Evolutionary conservation across 106 monocot species (phyloP).

Genomic region (Platanthera guangdongensis): DNA sequence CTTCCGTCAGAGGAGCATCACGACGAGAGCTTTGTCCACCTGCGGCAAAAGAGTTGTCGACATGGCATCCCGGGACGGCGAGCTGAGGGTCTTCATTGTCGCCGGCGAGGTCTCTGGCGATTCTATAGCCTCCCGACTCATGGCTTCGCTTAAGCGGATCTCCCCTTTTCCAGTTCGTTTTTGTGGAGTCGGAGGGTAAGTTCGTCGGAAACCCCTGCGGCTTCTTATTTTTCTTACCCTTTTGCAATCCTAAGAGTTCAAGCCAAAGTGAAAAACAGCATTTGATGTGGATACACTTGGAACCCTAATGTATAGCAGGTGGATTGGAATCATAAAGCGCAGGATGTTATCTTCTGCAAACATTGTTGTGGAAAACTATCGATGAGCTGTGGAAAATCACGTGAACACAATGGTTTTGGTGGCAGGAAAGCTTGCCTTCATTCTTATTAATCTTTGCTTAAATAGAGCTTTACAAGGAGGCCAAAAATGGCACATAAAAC

Average conservation of each 20-base stretch:
- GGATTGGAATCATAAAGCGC: neutral
- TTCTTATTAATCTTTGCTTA: too few relatives aligned
- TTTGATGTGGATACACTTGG: neutral
- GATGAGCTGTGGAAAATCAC: too few relatives aligned
- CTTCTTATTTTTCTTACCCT: neutral
- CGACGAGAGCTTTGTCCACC: slow-evolving; percentile 1
- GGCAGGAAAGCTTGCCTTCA: too few relatives aligned
- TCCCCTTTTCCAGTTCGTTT: slow-evolving; percentile 76
- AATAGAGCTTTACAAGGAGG: too few relatives aligned
- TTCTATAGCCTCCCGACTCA: slow-evolving; percentile 70
- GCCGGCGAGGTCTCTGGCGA: slow-evolving; percentile 97
- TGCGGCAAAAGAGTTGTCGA: slow-evolving; percentile 35
- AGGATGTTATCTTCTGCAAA: neutral
- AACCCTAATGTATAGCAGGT: neutral
- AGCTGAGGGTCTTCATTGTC: slow-evolving; percentile 80
- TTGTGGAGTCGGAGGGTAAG: slow-evolving; percentile 90
- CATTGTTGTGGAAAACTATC: too few relatives aligned
- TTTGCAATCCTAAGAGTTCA: neutral
- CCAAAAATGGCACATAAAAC: too few relatives aligned
- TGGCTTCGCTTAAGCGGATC: slow-evolving; percentile 55
- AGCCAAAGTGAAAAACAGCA: neutral
- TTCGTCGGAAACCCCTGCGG: neutral
- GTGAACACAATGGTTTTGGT: too few relatives aligned
- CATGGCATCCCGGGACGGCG: slow-evolving; percentile 59
- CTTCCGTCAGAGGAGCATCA: neutral